These are phyloP conservation scores for Tolypocladium sp. DNA, from an alignment of 2,329 filamentous ascomycete genomes.

Conservation along the genomic window DNA sequence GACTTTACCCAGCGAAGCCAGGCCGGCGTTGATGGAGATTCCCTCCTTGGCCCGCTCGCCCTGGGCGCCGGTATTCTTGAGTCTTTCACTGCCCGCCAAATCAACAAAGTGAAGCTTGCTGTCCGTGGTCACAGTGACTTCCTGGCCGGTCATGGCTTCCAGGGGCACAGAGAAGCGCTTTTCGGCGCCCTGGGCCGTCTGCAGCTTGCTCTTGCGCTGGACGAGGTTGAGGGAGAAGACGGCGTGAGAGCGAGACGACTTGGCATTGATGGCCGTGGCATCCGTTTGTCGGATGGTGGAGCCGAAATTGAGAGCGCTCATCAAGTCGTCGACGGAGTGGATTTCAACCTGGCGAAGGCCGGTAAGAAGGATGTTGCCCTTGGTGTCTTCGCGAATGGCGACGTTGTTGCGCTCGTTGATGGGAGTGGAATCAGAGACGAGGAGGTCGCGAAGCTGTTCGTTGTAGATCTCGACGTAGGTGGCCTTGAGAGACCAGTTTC, in stretches of 20 bases:
- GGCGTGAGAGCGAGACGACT: slow-evolving; percentile 94
- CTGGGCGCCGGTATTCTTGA: slow-evolving; percentile 95
- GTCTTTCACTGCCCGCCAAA: slow-evolving; percentile 86
- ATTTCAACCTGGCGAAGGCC: slow-evolving; percentile 82
- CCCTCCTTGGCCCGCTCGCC: slow-evolving; percentile 92
- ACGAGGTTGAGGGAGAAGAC: slow-evolving; percentile 94
- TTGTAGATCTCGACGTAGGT: slow-evolving; percentile 99
- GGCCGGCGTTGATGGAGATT: slow-evolving; percentile 94
- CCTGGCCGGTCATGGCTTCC: slow-evolving; percentile 61
- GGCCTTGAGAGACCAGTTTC: slow-evolving; percentile 83
- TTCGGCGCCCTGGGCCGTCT: slow-evolving; percentile 49
- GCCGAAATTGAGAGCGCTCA: slow-evolving; percentile 83
- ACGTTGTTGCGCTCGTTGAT: slow-evolving; percentile 65
- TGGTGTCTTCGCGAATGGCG: slow-evolving; percentile 88
- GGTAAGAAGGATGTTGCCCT: slow-evolving; percentile 89
- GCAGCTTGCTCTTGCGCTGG: slow-evolving; percentile 62
- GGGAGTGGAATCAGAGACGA: slow-evolving; percentile 67
- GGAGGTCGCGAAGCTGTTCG: slow-evolving; percentile 83
- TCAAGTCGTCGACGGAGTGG: slow-evolving; percentile 83
- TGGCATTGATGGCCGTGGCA: slow-evolving; percentile 92
- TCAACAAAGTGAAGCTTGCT: slow-evolving; percentile 99
- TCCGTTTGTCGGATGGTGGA: slow-evolving; percentile 94
- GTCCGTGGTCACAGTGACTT: slow-evolving; percentile 73
- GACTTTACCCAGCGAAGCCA: slow-evolving; percentile 92
- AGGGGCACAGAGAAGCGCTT: slow-evolving; percentile 83